phyloP scores from a whole-genome alignment of 345 rosid genomes.

The Kandelia obovata region DNA sequence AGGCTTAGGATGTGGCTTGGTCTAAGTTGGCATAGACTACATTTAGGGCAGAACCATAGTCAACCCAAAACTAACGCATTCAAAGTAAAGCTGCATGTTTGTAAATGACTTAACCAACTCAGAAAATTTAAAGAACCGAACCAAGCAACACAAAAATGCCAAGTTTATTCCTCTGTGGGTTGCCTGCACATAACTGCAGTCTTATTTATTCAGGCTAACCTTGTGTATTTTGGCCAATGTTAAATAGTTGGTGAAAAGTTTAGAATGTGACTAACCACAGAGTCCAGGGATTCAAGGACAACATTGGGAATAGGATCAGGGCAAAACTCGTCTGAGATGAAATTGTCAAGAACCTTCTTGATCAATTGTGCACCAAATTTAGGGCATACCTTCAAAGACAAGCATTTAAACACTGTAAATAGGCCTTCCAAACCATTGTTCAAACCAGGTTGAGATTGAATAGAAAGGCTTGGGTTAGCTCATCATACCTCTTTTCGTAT shows the following conservation, averaged over 20 bases:
- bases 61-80: not conserved
- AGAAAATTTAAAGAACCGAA: too few species aligned
- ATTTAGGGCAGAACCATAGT: not conserved
- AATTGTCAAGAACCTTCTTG: slow-evolving; percentile 66
- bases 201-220: too few species aligned
- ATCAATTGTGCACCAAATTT: slow-evolving; percentile 70
- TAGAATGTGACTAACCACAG: slow-evolving; percentile 51
- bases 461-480: not conserved
- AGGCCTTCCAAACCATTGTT: slow-evolving; percentile 5
- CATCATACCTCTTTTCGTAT: slow-evolving; percentile 73
- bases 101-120: too few species aligned
- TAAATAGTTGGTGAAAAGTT: not conserved
- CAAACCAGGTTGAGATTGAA: not conserved
- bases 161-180: too few species aligned
- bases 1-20: not conserved
- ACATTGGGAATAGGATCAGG: slow-evolving; percentile 81
- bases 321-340: slow-evolving; percentile 81
- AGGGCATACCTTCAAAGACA: slow-evolving; percentile 70
- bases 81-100: too few species aligned
- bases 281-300: slow-evolving; percentile 71
- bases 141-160: too few species aligned
- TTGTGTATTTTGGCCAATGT: not conserved
- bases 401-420: slow-evolving; percentile 9
- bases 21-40: not conserved
- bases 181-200: too few species aligned